Evolutionary conservation across 1,284 basidiomycete genomes (phyloP), one percentile per base, ranked within the genome.

Genomic region (Exobasidium rhododendri): DNA sequence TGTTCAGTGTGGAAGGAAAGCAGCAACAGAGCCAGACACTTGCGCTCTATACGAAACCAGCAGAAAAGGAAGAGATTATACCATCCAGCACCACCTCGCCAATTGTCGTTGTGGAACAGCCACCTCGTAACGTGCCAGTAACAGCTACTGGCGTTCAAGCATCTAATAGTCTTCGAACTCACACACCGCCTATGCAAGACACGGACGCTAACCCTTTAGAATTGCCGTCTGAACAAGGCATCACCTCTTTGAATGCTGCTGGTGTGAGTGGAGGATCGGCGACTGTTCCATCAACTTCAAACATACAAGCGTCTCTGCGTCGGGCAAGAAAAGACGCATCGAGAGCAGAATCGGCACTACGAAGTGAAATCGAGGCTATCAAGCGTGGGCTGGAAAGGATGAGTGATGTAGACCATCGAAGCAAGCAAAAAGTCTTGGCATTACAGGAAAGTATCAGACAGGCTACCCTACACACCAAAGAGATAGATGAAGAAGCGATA

Each of bases 371-470:
- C 43, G 73, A 75, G 40, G 71, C 71, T 14, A 58, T 73, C 64
- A 73, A 69, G 54, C 60, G 68, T 5, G 62, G 61, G 17, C 66
- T 73, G 58, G 71, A 73, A 17, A 62, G 71, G 14, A 66, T 71
- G 67, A 69, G 63, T 45, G 65, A 63, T 1, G 63, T 66, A 7
- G 73, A 75, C 47, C 69, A 74, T 44, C 64, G 73, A 44, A 68
- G 62, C 50, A 69, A 69, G 26, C 73, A 74, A 50, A 75, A 74
- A 49, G 70, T 75, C 1, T 45, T 74, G 31, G 71, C 73, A 0
- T 52, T 75, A 56, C 71, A 73, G 59, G 73, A 75, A 58, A 64
- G 67, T 45, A 74, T 75, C 56, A 66, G 70, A 58, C 73, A 75
- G 62, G 65, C 72, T 44, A 70, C 66, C 46, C 57, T 64, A 17